Base-by-base conservation (phyloP, 164 flowering plant genomes). In the Vitis rupestris region DNA sequence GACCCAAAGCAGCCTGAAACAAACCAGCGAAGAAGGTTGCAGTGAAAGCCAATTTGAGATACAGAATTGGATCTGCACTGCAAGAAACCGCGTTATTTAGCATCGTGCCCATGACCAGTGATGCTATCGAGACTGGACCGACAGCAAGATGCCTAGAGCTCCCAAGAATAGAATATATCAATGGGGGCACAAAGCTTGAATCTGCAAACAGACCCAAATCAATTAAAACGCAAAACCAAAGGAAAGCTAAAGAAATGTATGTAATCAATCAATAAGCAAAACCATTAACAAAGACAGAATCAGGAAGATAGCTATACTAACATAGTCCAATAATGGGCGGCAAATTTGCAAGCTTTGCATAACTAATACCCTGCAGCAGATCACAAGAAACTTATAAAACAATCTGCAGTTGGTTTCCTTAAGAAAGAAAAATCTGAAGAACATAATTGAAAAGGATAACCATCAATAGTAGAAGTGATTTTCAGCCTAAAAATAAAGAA, bases 251-350 rank as follows among this genome's bases (percentile, higher is more conserved):
- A 23, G 1, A 19, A 61, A 12, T 59, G n/a, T 59, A 59, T 59
- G 30, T 13, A 59, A 59, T 10, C 23, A 59, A 10, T 17, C 30
- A 59, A 15, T 4, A 61, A 23, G 14, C 23, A 23, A 11, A 64
- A 52, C 9, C n/a, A 15, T 50, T 11, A 44, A 65, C 4, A 37
- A 30, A 66, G 63, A 47, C 62, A 58, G 37, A 54, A 16, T 2
- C 4, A 19, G 6, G 8, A 23, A 19, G 49, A 50, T 2, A 2
- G 15, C n/a, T 74, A 17, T 69, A 83, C 91, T 84, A 31, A 89
- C 94, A 89, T 12, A 89, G 82, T 7, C 94, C 94, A 56, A 86
- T 67, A 15, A 89, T 86, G 2, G 94, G 91, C 13, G 93, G 93
- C 72, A 89, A 72, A 80, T 84, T 87, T 49, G 93, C 93, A 61